Evolutionary conservation across 1,284 basidiomycete genomes (phyloP), one percentile per base, ranked within the genome.

Genomic region (Austroboletus novae-zelandiae): DNA sequence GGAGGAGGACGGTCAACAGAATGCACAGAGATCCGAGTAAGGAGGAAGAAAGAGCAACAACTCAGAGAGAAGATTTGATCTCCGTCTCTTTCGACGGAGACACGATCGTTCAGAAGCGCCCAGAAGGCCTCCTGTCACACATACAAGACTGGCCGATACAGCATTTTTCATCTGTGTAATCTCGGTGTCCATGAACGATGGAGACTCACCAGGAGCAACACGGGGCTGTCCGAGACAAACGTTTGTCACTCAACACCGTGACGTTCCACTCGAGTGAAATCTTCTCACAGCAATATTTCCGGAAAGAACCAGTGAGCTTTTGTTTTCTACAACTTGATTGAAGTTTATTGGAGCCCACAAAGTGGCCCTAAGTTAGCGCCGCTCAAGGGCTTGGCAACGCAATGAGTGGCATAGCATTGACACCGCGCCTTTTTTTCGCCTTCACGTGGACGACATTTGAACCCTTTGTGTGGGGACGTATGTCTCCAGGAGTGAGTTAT

Each of bases 1-100:
- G 45, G 34, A 34, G 43, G 45, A 31, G 40, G 31, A 17, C 11
- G 3, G 43, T 68, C 60, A 68, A 41, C 39, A 48, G 20, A 15
- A 42, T 45, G 31, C 41, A 37, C 23, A 20, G 43, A 37, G 20
- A 13, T 9, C 35, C 25, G 13, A 40, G n/a, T 42, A 29, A 35
- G 42, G 34, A 6, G 10, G 29, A 47, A 14, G 9, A 9, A 49
- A 55, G 9, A 44, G 40, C 17, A 34, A 52, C 11, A 37, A 50
- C 20, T 66, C 65, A 70, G 68, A 70, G 68, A 66, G 65, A 66
- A 66, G 65, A 66, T 66, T 50, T 9, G 4, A 25, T 53, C 55
- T 61, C 61, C 30, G 52, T 42, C 43, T 13, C 5, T 7, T 10
- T 15, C 2, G 51, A 52, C 52, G 30, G 53, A 52, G 48, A 56